Base-by-base conservation (phyloP, 345 rosid species). In the Boechera stricta region DNA sequence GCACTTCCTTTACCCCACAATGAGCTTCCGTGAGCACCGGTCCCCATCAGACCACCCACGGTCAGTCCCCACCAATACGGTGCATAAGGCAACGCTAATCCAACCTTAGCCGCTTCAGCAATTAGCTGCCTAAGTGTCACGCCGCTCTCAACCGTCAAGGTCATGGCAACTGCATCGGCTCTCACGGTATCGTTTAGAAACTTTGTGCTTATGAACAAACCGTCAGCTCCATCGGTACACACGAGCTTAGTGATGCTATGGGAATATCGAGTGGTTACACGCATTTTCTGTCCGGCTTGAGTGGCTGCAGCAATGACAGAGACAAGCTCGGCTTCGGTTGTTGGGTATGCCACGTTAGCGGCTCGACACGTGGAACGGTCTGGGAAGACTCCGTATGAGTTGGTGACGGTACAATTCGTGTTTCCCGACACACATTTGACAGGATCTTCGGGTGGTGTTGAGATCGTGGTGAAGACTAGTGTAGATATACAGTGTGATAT, bases 31-130 rank as follows among this genome's bases (percentile, higher is more conserved):
- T 93, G 98, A 16, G 98, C 91, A 3, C 98, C 97, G 0, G 97
- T 93, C 7, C 89, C 84, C 77, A 93, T 18, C 32, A 93, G 36
- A 4, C 98, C 98, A 1, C 98, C 98, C 0, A 91, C 74, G 5
- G 95, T 93, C 21, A 91, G 24, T 4, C 98, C 98, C 94, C 94
- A 93, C 97, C 98, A 90, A 52, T 93, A 93, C 7, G 98, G 97
- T 11, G 89, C 58, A 56, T 93, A 85, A 0, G 98, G 92, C 73
- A 93, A 81, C 0, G 97, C 97, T n/a, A 91, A 62, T 38, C 91
- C 90, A 1, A 72, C 85, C 58, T 82, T 77, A 35, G 91, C 93
- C 3, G 90, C 91, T 64, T 81, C 92, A 8, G 75, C 47, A 1
- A 93, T 89, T 3, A 93, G 47, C 83, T 89, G 85, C 69, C 91